Conservation (phyloP, 2,329 filamentous ascomycete genomes). For the Talaromyces sp. region DNA sequence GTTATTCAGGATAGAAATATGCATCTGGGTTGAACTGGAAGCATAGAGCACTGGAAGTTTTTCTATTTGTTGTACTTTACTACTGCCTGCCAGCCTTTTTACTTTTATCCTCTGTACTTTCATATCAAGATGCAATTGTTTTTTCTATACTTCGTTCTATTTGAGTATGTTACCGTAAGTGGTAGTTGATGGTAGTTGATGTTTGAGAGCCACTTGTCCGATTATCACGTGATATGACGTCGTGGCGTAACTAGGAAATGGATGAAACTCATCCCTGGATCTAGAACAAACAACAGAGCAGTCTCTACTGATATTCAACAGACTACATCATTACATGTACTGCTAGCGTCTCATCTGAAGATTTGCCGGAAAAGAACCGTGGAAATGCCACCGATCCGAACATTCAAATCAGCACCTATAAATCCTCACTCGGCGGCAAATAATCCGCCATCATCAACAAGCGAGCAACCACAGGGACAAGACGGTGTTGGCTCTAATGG, state of each 20-base stretch:
- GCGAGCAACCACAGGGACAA: neutral
- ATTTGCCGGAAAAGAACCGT: neutral
- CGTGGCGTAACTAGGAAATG: neutral
- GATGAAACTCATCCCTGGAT: neutral
- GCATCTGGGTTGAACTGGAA: conserved; percentile 39
- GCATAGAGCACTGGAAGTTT: conserved; percentile 42
- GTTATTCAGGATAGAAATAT: conserved; percentile 39
- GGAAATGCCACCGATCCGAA: conserved; percentile 24
- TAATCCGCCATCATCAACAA: neutral
- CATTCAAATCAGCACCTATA: conserved; percentile 25
- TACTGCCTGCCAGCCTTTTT: conserved; percentile 40
- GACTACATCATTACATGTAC: neutral
- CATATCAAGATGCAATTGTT: conserved; percentile 7
- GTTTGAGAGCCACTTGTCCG: neutral
- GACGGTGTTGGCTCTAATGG: neutral
- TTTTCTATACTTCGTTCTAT: neutral
- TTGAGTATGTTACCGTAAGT: neutral
- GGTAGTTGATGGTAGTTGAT: neutral
- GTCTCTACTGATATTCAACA: neutral
- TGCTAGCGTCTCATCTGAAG: neutral
- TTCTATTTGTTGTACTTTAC: conserved; percentile 46
- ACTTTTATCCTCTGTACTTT: conserved; percentile 16
- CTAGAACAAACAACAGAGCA: neutral
- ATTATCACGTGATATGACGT: conserved; percentile 17
- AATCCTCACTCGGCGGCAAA: conserved; percentile 20